These are phyloP conservation scores for Ophiostoma pallidulum DNA, from an alignment of 2,329 filamentous ascomycete genomes.

Conservation along the genomic window DNA sequence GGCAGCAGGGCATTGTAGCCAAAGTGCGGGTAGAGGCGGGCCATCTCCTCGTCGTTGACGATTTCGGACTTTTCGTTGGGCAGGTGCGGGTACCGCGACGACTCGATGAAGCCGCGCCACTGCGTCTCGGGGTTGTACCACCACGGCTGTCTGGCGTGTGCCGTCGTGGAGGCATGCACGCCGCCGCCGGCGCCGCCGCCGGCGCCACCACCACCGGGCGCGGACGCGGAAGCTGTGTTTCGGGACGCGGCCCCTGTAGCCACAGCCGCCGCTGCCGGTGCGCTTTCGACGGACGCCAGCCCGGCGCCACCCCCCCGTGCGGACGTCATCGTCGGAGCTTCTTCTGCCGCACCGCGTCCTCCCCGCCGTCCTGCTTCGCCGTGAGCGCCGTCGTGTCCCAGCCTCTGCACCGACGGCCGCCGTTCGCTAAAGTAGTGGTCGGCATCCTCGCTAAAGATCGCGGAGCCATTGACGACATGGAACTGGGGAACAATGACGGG, in stretches of 20 bases:
- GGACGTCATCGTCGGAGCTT: neutral
- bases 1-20: slow-evolving; percentile 26
- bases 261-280: too few species aligned
- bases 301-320: too few species aligned
- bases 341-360: neutral
- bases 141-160: slow-evolving; percentile 8
- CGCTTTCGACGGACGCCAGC: too few species aligned
- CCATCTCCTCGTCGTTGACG: slow-evolving; percentile 35
- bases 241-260: too few species aligned
- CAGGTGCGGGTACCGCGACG: slow-evolving; percentile 41
- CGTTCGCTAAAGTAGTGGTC: neutral
- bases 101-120: slow-evolving; percentile 46
- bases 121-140: slow-evolving; percentile 28
- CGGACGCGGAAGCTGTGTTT: too few species aligned
- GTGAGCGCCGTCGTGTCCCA: neutral
- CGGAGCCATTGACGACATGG: slow-evolving; percentile 9
- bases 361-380: neutral
- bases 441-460: neutral
- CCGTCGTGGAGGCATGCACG: neutral
- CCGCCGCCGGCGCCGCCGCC: too few species aligned
- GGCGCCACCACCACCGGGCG: too few species aligned
- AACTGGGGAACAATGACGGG: slow-evolving; percentile 45
- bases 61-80: slow-evolving; percentile 39
- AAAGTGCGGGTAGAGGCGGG: slow-evolving; percentile 36
- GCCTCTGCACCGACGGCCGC: neutral